Evolutionary conservation across 371 early-diverging fungal genomes (phyloP), one percentile per base, ranked within the genome.

Genomic region (Racocetra persica): DNA sequence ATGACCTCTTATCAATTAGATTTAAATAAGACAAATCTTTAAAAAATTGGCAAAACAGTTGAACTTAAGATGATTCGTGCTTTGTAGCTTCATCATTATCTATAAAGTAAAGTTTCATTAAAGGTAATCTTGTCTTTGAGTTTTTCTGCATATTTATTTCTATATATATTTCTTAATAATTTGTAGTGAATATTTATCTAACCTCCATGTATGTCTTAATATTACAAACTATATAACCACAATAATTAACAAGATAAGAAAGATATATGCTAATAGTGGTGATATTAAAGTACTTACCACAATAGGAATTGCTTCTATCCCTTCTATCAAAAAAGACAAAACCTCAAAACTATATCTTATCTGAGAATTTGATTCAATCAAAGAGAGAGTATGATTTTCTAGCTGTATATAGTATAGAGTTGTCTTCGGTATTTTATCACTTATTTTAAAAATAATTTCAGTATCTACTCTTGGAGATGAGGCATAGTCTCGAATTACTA

Each of bases 61-160:
- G 32, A 32, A 32, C 4, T 32, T 32, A 4, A 32, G 32, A 32
- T 24, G 67, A 4, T 32, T 32, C 32, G 4, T 32, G 4, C 32
- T 32, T 32, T 32, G 32, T 32, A 4, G 32, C 32, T 4, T 32
- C 5, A 24, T 32, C 73, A 7, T 52, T 73, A 73, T 73, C 73
- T 22, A 73, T 20, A 73, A 73, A 24, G 24, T 54, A 11, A 73
- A 69, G 69, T 69, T 69, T 69, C 69, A 69, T 69, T 38, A 38
- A 38, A 14, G 69, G 69, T 6, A 69, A n/a, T 73, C 20, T 22
- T 4, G 51, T 73, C 55, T 73, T 73, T 73, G 16, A 54, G 51
- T 73, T 73, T 28, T 73, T 73, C 55, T 73, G 73, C 55, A 24
- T 73, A 55, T 52, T n/a, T n/a, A n/a, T n/a, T n/a, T n/a, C n/a